phyloP scores from a whole-genome alignment of 1,284 basidiomycete genomes.

The Apiotrichum laibachii region DNA sequence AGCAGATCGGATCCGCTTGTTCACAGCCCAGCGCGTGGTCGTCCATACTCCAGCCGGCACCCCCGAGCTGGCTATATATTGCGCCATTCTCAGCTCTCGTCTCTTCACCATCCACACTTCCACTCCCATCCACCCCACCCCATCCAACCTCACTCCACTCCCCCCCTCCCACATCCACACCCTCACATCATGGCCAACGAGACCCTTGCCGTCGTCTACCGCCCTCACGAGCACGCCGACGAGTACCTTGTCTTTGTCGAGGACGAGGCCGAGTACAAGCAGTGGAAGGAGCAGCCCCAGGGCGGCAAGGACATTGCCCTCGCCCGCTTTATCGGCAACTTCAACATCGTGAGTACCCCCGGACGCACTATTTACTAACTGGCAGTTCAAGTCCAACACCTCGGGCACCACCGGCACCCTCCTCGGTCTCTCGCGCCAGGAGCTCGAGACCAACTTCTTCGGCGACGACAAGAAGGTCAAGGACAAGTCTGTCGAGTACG shows the following conservation, averaged over 20 bases:
- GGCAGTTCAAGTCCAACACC: slow-evolving; percentile 40
- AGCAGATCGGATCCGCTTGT: too few species aligned
- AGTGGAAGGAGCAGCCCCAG: slow-evolving; percentile 39
- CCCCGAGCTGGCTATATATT: too few species aligned
- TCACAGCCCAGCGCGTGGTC: too few species aligned
- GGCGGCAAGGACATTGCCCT: slow-evolving; percentile 46
- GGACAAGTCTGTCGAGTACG: slow-evolving; percentile 49
- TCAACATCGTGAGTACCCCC: slow-evolving; percentile 38
- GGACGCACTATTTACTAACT: slow-evolving; percentile 1
- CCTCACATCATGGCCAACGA: slow-evolving; percentile 19
- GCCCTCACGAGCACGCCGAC: slow-evolving; percentile 42
- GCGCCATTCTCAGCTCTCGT: background rate
- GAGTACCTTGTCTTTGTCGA: slow-evolving; percentile 48
- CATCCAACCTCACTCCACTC: background rate
- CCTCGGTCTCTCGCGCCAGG: slow-evolving; percentile 43
- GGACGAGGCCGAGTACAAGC: slow-evolving; percentile 39
- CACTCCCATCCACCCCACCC: slow-evolving; percentile 4
- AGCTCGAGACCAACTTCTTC: slow-evolving; percentile 47
- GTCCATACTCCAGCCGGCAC: too few species aligned
- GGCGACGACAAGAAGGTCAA: slow-evolving; percentile 44
- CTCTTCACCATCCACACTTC: background rate
- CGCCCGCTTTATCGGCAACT: slow-evolving; percentile 45
- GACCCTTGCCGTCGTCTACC: slow-evolving; percentile 33
- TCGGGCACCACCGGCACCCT: slow-evolving; percentile 46
- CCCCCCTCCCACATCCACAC: background rate